Base-by-base conservation (phyloP, 257 asterid species). In the Ilex asprella region DNA sequence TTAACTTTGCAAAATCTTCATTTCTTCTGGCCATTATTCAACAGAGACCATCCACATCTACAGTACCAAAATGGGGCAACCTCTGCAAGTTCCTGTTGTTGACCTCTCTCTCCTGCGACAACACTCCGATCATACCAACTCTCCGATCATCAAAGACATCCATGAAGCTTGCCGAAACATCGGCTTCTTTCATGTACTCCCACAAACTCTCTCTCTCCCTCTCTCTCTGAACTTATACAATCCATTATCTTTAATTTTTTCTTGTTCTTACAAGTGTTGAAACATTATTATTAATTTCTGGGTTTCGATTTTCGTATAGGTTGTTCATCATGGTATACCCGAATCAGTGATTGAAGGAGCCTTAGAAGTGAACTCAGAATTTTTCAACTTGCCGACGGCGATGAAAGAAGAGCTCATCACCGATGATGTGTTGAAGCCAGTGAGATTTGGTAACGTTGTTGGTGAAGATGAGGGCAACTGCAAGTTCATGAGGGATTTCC, bases 281-380 rank as follows among this genome's bases (percentile, higher is more conserved):
- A n/a, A n/a, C n/a, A n/a, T n/a, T n/a, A n/a, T n/a, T n/a, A n/a
- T n/a, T n/a, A n/a, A n/a, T n/a, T n/a, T n/a, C n/a, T 1, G 14
- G 0, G 62, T 1, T 57, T 39, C 30, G 59, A 31, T 13, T 58
- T 39, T 73, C 5, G 16, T 49, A 12, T 3, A 77, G 77, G 72
- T 71, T 29, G 55, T 71, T 32, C 58, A 71, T 69, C 81, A 71
- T 56, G 81, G 78, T 5, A 35, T 78, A 10, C 47, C 60, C 14
- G 70, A 78, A 51, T 70, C 75, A 8, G 74, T 70, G 2, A 67
- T 74, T 2, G 77, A 70, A 74, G 79, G 58, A 52, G 77, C 73
- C 27, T 41, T 78, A 14, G 30, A 60, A n/a, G 79, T 70, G 73
- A 78, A 70, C 30, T 46, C 66, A 0, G 56, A 51, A 7, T 78